These are phyloP conservation scores for Multifurca ochricompacta DNA, from an alignment of 768 basidiomycete genomes.

Conservation along the genomic window DNA sequence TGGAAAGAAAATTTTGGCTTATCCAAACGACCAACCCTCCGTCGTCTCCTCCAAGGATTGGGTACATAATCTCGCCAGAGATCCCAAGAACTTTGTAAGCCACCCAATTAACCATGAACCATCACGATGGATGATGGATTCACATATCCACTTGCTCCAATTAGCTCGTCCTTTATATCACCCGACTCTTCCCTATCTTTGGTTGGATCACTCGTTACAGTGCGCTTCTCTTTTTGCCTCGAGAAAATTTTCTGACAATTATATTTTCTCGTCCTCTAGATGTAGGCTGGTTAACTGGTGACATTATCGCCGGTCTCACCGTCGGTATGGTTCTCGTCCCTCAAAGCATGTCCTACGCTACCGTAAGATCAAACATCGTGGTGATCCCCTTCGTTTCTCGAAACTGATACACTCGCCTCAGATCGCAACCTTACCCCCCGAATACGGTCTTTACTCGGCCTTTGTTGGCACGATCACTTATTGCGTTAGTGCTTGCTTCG, in stretches of 20 bases:
- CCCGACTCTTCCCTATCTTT: slow-evolving; percentile 74
- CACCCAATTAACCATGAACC: background rate
- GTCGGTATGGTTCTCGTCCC: slow-evolving; percentile 95
- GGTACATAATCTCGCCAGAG: slow-evolving; percentile 31
- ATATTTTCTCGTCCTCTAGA: slow-evolving; percentile 19
- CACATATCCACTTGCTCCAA: slow-evolving; percentile 8
- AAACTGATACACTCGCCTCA: slow-evolving; percentile 24
- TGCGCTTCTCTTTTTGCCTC: slow-evolving; percentile 28
- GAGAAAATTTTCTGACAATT: background rate
- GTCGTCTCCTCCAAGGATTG: slow-evolving; percentile 55
- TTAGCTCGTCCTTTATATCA: slow-evolving; percentile 57
- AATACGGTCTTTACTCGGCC: slow-evolving; percentile 92
- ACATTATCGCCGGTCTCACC: slow-evolving; percentile 85
- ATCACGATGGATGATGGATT: background rate
- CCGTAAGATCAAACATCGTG: slow-evolving; percentile 34
- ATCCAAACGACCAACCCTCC: slow-evolving; percentile 53
- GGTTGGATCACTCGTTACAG: slow-evolving; percentile 86
- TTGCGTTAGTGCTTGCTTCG: slow-evolving; percentile 77
- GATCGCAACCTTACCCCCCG: slow-evolving; percentile 76
- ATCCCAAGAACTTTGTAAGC: slow-evolving; percentile 49
- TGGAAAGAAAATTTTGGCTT: slow-evolving; percentile 50
- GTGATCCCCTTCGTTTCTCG: background rate
- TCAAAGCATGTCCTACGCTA: slow-evolving; percentile 86
- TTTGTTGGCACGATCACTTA: slow-evolving; percentile 84
- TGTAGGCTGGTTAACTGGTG: slow-evolving; percentile 73